Evolutionary conservation across 1,284 basidiomycete genomes (phyloP).

Genomic region (Hypsizygus ulmarius): DNA sequence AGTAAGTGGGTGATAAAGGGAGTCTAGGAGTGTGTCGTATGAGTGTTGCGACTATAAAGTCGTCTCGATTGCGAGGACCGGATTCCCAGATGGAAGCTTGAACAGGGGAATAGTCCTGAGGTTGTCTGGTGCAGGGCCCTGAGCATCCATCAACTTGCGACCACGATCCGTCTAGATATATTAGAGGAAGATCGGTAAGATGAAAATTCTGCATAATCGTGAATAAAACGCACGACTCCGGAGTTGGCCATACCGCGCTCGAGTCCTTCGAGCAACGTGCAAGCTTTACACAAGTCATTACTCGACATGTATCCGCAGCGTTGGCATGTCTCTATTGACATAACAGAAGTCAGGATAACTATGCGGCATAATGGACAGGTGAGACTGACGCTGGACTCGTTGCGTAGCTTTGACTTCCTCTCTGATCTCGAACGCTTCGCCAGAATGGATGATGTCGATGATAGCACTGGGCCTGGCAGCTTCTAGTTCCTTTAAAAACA

Average conservation of each 20-base stretch:
- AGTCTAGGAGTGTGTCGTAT: not conserved
- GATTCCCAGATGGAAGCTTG: constrained; percentile 37
- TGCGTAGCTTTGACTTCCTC: constrained; percentile 76
- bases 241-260: constrained; percentile 76
- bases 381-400: constrained; percentile 71
- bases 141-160: constrained; percentile 58
- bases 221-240: constrained; percentile 54
- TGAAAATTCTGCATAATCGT: constrained; percentile 11
- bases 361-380: not conserved
- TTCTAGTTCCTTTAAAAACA: constrained; percentile 95
- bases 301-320: constrained; percentile 93
- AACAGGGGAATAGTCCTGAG: constrained; percentile 69
- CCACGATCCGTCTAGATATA: constrained; percentile 63
- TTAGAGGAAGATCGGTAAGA: constrained; percentile 6
- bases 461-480: constrained; percentile 91
- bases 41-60: constrained; percentile 21
- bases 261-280: constrained; percentile 86
- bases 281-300: constrained; percentile 92
- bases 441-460: constrained; percentile 97
- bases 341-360: not conserved
- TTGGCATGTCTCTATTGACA: constrained; percentile 72
- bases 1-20: too few relatives aligned
- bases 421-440: constrained; percentile 82
- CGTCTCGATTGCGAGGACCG: constrained; percentile 33
- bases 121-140: constrained; percentile 55